phyloP scores from a whole-genome alignment of 2,329 filamentous ascomycete genomes.

The Bretziella fagacearum region DNA sequence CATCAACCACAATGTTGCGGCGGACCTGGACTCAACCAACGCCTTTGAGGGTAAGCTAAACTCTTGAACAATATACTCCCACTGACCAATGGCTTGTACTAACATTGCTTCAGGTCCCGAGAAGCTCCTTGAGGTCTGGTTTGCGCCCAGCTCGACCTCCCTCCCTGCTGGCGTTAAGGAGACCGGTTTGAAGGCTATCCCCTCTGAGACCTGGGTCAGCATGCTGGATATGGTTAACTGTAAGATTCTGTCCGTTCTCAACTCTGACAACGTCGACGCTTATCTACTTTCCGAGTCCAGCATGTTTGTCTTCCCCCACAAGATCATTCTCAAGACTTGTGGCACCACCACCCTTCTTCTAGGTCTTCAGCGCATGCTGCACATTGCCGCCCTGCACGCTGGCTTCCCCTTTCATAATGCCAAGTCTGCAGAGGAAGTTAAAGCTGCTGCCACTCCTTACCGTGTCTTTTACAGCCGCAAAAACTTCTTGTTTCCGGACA shows the following conservation, averaged over 20 bases:
- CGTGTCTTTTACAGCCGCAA: constrained; percentile 98
- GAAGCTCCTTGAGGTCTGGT: constrained; percentile 98
- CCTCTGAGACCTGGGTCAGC: constrained; percentile 72
- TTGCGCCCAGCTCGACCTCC: constrained; percentile 59
- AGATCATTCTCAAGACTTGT: constrained; percentile 95
- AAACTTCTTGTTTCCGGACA: constrained; percentile 92
- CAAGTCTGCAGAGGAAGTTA: constrained; percentile 45
- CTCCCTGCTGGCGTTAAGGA: constrained; percentile 54
- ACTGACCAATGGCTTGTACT: not conserved
- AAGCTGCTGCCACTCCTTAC: constrained; percentile 70
- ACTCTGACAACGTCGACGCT: constrained; percentile 86
- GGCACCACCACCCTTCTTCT: constrained; percentile 88
- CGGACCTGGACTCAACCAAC: constrained; percentile 85
- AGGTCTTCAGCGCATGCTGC: constrained; percentile 76
- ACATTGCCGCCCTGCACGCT: constrained; percentile 73
- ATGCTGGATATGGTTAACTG: constrained; percentile 98
- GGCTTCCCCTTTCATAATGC: constrained; percentile 75
- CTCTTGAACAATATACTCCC: not conserved
- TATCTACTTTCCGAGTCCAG: constrained; percentile 96
- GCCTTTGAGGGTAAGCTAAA: constrained; percentile 65
- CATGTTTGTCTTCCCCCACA: constrained; percentile 99
- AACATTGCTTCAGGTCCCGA: constrained; percentile 49
- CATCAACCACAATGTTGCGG: constrained; percentile 88
- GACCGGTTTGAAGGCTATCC: constrained; percentile 70
- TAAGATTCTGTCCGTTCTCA: constrained; percentile 87